phyloP scores from a whole-genome alignment of 116 monocot genomes.

The Trichopus zeylanicus region DNA sequence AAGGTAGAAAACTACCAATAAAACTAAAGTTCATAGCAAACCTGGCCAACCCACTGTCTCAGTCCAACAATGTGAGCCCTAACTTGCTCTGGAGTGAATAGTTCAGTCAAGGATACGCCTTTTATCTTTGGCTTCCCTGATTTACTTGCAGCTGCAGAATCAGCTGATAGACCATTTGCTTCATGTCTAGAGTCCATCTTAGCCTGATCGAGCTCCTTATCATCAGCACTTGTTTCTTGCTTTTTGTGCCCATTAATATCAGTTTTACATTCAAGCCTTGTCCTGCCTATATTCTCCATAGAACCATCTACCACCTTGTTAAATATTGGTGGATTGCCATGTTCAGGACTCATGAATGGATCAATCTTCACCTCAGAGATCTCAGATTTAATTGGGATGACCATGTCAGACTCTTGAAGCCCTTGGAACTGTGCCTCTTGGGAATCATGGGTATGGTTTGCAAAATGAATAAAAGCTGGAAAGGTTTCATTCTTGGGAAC shows the following conservation, averaged over 20 bases:
- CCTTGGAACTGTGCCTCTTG: constrained; percentile 15
- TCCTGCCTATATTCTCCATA: constrained; percentile 14
- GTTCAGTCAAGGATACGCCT: constrained; percentile 90
- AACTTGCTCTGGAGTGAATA: constrained; percentile 97
- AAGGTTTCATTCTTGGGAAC: constrained; percentile 34
- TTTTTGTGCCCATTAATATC: constrained; percentile 26
- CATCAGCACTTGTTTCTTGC: constrained; percentile 30
- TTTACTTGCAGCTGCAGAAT: constrained; percentile 40
- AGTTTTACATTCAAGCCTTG: constrained; percentile 13
- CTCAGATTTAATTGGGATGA: constrained; percentile 19
- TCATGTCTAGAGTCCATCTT: constrained; percentile 46
- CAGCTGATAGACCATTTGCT: constrained; percentile 18
- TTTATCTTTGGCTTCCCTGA: constrained; percentile 94
- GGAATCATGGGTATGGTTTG: constrained; percentile 10
- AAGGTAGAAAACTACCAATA: not conserved
- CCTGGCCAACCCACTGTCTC: constrained; percentile 94
- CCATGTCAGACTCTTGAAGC: constrained; percentile 12
- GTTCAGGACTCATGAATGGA: constrained; percentile 12
- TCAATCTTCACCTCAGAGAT: constrained; percentile 32
- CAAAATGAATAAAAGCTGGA: constrained; percentile 17
- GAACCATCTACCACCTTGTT: constrained; percentile 13
- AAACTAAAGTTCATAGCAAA: constrained; percentile 15
- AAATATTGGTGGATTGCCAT: constrained; percentile 12
- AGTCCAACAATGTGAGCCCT: constrained; percentile 69
- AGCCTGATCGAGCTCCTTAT: constrained; percentile 26